Conservation (phyloP, 805 yeast species). For the Sugiyamaella americana region DNA sequence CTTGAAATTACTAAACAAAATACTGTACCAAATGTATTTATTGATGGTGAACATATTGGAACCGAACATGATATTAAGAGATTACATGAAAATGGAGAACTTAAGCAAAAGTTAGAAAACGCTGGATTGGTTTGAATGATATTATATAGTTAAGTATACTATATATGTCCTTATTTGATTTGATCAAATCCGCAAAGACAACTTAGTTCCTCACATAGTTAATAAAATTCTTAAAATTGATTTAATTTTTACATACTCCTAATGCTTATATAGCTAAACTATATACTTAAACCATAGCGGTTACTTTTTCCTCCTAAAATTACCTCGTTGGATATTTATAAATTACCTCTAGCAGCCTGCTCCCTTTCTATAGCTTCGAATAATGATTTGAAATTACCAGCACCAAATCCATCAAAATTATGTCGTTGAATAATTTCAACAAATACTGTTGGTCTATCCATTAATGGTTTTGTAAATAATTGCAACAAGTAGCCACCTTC, state of each 20-base stretch:
- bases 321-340: constrained; percentile 10
- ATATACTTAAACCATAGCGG: neutral
- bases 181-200: too few relatives aligned
- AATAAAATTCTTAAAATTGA: neutral
- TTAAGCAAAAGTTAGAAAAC: constrained; percentile 13
- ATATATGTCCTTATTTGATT: too few relatives aligned
- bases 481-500: constrained; percentile 71
- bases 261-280: neutral
- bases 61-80: constrained; percentile 37
- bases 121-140: constrained; percentile 11
- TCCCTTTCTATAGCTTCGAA: constrained; percentile 78
- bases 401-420: constrained; percentile 82
- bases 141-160: too few relatives aligned
- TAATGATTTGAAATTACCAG: constrained; percentile 78
- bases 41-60: constrained; percentile 54
- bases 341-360: constrained; percentile 64
- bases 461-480: constrained; percentile 68
- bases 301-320: neutral
- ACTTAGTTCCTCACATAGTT: neutral
- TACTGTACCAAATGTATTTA: constrained; percentile 66
- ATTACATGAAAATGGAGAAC: constrained; percentile 19
- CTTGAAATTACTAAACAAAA: constrained; percentile 51
- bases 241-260: neutral
- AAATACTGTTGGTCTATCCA: constrained; percentile 76
- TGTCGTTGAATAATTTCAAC: constrained; percentile 74